Evolutionary conservation across 1,284 basidiomycete species (phyloP), one percentile per base, ranked within the genome.

Genomic region (Ceratobasidium sp.): DNA sequence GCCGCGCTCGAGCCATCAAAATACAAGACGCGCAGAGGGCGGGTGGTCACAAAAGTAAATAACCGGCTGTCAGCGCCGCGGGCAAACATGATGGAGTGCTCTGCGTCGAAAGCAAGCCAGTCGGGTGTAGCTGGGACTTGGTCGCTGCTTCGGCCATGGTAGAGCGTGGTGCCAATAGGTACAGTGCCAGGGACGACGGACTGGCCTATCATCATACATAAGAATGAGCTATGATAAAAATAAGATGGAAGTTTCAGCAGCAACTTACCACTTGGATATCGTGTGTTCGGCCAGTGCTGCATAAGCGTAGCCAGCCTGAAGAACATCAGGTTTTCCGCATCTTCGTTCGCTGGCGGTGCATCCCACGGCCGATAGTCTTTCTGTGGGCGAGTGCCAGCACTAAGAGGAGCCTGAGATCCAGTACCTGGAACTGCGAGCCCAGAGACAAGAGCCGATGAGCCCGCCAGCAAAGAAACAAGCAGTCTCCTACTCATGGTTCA

Each of bases 231-330:
- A 43, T n/a, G 23, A 43, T 43, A 23, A 11, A 16, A 9, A n/a
- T 49, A 43, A 21, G 16, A n/a, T 38, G 11, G 23, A 41, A 7
- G 6, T 9, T n/a, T 5, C 2, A 43, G 49, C 18, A 50, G 14
- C 21, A 35, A 35, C 54, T 70, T 49, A 74, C 85, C 85, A 76
- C 86, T 87, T 50, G 83, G 81, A 76, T 84, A 84, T 11, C 82
- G 80, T 0, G 84, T 85, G 72, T 87, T 86, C 1, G 85, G 84
- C 86, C 85, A 87, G 55, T 84, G 84, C 72, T 87, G 84, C 6
- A 87, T 77, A 13, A 85, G 76, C 0, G 83, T 82, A 73, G 77
- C 81, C 6, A 84, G 80, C 0, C 81, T 82, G 41, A 84, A 80
- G 74, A 87, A 87, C 32, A 86, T 76, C 6, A 84, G 77, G 70